Conservation (phyloP, 495 filamentous ascomycete genomes). For the Penicillium silybi region DNA sequence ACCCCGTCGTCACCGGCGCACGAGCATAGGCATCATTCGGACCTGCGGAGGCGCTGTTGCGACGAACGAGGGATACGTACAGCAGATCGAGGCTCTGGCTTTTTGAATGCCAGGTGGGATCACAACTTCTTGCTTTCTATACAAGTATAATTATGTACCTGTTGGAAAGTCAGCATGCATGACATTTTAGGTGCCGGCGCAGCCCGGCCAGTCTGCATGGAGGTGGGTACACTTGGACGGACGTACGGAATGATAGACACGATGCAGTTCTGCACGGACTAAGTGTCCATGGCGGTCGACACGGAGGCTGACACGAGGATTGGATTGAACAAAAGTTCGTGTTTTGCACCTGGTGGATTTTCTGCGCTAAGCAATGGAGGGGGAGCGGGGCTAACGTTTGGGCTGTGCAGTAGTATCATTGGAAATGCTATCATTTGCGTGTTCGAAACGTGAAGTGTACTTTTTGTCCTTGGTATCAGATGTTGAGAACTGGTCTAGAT, state of each 20-base stretch:
- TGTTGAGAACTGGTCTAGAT: neutral
- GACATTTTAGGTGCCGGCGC: conserved; percentile 13
- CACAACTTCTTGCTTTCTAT: too few species aligned
- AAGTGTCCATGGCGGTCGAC: neutral
- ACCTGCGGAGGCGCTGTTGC: too few species aligned
- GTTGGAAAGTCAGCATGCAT: conserved; percentile 21
- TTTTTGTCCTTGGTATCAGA: neutral
- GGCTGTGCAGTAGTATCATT: conserved; percentile 6
- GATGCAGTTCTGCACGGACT: neutral
- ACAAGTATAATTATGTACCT: neutral
- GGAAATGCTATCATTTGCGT: neutral
- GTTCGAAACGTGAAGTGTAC: neutral
- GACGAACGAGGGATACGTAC: too few species aligned
- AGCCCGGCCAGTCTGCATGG: conserved; percentile 3
- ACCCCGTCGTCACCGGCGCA: neutral
- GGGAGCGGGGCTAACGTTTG: conserved; percentile 17
- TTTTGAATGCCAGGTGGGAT: too few species aligned
- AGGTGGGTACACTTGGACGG: neutral
- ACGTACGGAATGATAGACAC: neutral
- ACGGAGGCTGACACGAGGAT: neutral
- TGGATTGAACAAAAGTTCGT: neutral
- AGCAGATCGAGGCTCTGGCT: too few species aligned
- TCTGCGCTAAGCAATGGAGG: conserved; percentile 19
- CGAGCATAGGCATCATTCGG: neutral
- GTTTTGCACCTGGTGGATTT: neutral